Conservation (phyloP, 495 filamentous ascomycete species). For the Aspergillus wentii region DNA sequence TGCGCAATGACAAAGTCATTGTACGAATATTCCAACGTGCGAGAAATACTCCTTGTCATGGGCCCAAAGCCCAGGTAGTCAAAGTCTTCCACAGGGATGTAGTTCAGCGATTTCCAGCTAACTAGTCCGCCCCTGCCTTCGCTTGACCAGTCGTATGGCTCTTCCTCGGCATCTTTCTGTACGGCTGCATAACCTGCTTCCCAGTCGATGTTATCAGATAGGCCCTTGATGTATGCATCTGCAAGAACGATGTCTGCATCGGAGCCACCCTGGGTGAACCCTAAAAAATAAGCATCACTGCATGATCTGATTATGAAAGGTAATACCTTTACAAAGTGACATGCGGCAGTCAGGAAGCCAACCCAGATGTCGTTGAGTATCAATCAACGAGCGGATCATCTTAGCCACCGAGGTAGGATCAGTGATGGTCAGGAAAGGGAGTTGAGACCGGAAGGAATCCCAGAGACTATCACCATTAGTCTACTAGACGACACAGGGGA, state of each 20-base stretch:
- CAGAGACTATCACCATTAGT: conserved; percentile 35
- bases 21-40: conserved; percentile 65
- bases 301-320: background rate
- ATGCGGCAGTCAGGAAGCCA: conserved; percentile 64
- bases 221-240: conserved; percentile 70
- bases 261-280: conserved; percentile 64
- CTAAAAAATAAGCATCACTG: conserved; percentile 10
- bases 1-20: conserved; percentile 65
- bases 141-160: conserved; percentile 63
- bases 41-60: conserved; percentile 63
- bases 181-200: conserved; percentile 63
- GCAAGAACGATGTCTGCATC: conserved; percentile 73
- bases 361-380: conserved; percentile 65
- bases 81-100: conserved; percentile 66
- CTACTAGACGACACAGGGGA: background rate
- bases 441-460: conserved; percentile 62
- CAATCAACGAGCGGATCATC: conserved; percentile 65
- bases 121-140: conserved; percentile 70
- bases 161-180: conserved; percentile 61
- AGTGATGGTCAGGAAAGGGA: conserved; percentile 61
- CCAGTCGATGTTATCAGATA: conserved; percentile 61
- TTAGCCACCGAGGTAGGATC: conserved; percentile 57
- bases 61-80: conserved; percentile 70
- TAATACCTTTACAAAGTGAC: conserved; percentile 63
- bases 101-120: conserved; percentile 63